A percentile compares a stretch with the other conserved stretches of the same genome.
These are phyloP conservation scores for Pleurotus sapidus DNA, from an alignment of 768 basidiomycete species.

Conservation along the genomic window DNA sequence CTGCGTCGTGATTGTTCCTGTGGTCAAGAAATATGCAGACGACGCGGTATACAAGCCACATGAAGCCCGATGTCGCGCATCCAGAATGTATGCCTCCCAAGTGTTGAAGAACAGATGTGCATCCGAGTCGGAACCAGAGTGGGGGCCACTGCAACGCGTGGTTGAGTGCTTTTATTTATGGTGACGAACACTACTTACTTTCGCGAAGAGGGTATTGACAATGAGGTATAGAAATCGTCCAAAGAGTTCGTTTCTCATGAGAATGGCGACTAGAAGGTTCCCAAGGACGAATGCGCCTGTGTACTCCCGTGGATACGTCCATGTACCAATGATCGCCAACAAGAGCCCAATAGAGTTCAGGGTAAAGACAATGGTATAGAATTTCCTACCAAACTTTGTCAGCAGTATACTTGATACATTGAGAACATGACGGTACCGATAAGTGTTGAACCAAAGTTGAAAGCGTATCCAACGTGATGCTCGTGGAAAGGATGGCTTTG, in stretches of 20 bases:
- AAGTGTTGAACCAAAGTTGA: slow-evolving; percentile 77
- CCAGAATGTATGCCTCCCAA: slow-evolving; percentile 86
- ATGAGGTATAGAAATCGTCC: slow-evolving; percentile 71
- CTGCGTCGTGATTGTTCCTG: slow-evolving; percentile 45
- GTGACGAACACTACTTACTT: slow-evolving; percentile 37
- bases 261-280: slow-evolving; percentile 68
- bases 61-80: slow-evolving; percentile 71
- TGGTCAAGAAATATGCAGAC: slow-evolving; percentile 50
- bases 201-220: slow-evolving; percentile 76
- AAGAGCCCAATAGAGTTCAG: slow-evolving; percentile 60
- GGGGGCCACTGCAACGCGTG: slow-evolving; percentile 42
- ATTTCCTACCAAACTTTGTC: slow-evolving; percentile 47
- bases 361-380: slow-evolving; percentile 60
- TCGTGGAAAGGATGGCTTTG: slow-evolving; percentile 34
- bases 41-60: slow-evolving; percentile 69
- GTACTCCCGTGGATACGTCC: slow-evolving; percentile 64
- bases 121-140: slow-evolving; percentile 60
- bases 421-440: slow-evolving; percentile 36
- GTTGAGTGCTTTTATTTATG: neutral
- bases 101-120: slow-evolving; percentile 74
- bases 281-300: slow-evolving; percentile 73
- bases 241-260: slow-evolving; percentile 82
- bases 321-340: slow-evolving; percentile 60
- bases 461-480: slow-evolving; percentile 54
- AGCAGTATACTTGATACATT: neutral